phyloP scores from a whole-genome alignment of 1,284 basidiomycete genomes.

The Malassezia japonica region DNA sequence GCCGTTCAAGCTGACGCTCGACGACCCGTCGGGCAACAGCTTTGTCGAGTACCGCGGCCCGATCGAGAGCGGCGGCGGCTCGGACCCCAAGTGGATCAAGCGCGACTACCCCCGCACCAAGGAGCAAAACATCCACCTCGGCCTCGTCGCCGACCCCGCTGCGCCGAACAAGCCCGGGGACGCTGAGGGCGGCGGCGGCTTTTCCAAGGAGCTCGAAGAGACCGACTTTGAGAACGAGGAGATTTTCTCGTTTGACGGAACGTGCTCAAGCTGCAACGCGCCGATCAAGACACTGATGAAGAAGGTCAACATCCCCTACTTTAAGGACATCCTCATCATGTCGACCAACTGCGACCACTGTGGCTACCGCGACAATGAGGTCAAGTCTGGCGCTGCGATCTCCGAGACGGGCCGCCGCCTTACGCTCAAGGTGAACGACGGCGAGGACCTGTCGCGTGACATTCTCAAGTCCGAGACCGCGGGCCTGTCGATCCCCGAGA shows the following conservation, averaged over 20 bases:
- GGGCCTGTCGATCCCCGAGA: constrained; percentile 83
- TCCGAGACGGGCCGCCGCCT: constrained; percentile 75
- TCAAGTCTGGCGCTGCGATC: constrained; percentile 86
- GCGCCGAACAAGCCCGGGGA: constrained; percentile 43
- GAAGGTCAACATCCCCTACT: constrained; percentile 92
- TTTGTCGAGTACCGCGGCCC: constrained; percentile 54
- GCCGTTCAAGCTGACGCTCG: constrained; percentile 72
- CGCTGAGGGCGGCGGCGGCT: constrained; percentile 38
- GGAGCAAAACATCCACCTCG: constrained; percentile 74
- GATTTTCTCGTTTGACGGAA: constrained; percentile 76
- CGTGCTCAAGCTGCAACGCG: constrained; percentile 80
- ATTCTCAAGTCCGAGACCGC: constrained; percentile 64
- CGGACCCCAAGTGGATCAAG: constrained; percentile 83
- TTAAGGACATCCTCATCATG: constrained; percentile 99
- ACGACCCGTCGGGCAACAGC: constrained; percentile 91
- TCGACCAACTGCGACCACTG: constrained; percentile 90
- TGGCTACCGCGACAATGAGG: constrained; percentile 94
- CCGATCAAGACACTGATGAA: constrained; percentile 84
- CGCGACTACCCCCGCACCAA: constrained; percentile 71
- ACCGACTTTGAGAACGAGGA: constrained; percentile 61
- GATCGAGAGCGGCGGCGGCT: constrained; percentile 53
- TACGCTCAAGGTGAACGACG: constrained; percentile 79
- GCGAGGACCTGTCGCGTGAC: constrained; percentile 86
- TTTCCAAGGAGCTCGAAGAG: constrained; percentile 41
- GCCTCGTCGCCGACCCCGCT: constrained; percentile 54